Percentiles rank a stretch among this genome's conserved stretches.
Evolutionary conservation across 495 filamentous ascomycete genomes (phyloP).

Genomic region (Collariella sp.): DNA sequence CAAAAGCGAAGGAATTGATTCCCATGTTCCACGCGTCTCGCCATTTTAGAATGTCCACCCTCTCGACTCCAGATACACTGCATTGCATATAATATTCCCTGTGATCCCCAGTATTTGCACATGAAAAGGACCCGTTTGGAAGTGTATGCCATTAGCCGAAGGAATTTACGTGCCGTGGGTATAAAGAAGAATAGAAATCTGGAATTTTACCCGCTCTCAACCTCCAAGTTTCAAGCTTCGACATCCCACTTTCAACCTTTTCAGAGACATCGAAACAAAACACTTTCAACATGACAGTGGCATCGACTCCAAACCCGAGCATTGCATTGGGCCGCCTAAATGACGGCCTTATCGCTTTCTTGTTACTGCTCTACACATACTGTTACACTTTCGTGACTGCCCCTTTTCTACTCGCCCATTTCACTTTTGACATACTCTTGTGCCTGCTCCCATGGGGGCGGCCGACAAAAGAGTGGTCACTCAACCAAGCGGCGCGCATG

Average conservation of each 20-base stretch:
- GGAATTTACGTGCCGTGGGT: background rate
- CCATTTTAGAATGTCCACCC: too few relatives aligned
- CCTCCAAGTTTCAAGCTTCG: background rate
- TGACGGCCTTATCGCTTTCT: too few relatives aligned
- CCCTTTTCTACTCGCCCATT: constrained; percentile 12
- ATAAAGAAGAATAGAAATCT: background rate
- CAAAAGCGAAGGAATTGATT: too few relatives aligned
- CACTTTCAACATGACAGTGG: background rate
- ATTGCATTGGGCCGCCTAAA: background rate
- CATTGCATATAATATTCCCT: too few relatives aligned
- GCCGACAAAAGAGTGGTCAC: constrained; percentile 7
- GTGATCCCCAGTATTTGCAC: too few relatives aligned
- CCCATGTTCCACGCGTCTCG: too few relatives aligned
- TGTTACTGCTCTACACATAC: background rate
- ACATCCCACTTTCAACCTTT: background rate
- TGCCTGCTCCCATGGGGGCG: constrained; percentile 7
- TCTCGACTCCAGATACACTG: too few relatives aligned
- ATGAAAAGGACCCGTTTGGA: too few relatives aligned
- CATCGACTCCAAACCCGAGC: background rate
- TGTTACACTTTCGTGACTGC: constrained; percentile 2
- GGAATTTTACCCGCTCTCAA: background rate
- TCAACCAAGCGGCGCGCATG: constrained; percentile 13
- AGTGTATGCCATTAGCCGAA: too few relatives aligned
- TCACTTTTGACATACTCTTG: constrained; percentile 6
- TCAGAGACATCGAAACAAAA: background rate